These are phyloP conservation scores for Alloascoidea hylecoeti DNA, from an alignment of 805 yeast species.

Conservation along the genomic window DNA sequence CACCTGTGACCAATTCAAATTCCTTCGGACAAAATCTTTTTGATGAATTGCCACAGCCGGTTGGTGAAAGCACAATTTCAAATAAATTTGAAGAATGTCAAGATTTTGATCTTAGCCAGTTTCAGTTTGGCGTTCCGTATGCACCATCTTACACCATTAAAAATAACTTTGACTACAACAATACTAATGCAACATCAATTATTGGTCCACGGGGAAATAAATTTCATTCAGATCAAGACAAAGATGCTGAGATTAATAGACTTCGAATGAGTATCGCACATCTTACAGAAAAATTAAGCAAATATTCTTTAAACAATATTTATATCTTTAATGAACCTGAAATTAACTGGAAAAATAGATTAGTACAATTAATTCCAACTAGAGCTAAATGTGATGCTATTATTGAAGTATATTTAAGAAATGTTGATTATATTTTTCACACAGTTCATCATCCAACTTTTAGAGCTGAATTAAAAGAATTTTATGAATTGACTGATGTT, in stretches of 20 bases:
- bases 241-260: neutral
- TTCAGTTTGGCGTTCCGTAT: no score
- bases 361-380: neutral
- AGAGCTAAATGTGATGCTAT: conserved; percentile 2
- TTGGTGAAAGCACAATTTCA: no score
- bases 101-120: no score
- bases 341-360: neutral
- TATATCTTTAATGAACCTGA: neutral
- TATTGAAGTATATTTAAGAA: conserved; percentile 13
- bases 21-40: no score
- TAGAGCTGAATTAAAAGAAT: conserved; percentile 2
- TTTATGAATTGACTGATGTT: neutral
- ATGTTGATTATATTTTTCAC: conserved; percentile 17
- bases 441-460: conserved; percentile 17
- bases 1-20: no score
- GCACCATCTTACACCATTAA: no score
- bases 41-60: no score
- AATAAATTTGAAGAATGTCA: no score
- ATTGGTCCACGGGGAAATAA: no score
- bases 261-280: neutral
- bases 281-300: neutral
- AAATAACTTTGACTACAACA: no score
- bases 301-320: neutral
- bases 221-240: no score
- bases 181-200: no score